Evolutionary conservation across 2,329 filamentous ascomycete species (phyloP), one percentile per base, ranked within the genome.

Genomic region (Exophiala aquamarina): DNA sequence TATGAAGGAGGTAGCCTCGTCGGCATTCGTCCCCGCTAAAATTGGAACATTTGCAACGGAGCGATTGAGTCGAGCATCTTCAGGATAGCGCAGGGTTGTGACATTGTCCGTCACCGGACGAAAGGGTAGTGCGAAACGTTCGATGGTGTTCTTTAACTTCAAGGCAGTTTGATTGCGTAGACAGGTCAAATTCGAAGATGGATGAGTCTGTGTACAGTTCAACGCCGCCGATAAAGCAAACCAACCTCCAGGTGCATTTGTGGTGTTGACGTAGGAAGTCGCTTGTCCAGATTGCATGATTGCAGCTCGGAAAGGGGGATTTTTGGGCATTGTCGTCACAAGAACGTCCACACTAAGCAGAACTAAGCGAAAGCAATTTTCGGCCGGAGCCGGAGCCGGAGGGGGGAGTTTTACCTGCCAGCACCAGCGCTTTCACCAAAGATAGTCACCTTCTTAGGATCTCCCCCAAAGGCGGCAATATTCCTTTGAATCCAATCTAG

Each of bases 391-490:
- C n/a, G n/a, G n/a, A n/a, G n/a, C n/a, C n/a, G n/a, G n/a, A n/a
- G n/a, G n/a, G n/a, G n/a, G n/a, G n/a, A n/a, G n/a, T n/a, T n/a
- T n/a, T n/a, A n/a, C n/a, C n/a, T n/a, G n/a, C n/a, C n/a, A n/a
- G 48, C 45, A 15, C 65, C 65, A 20, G 65, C 64, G 1, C 63
- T 66, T 5, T 67, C 47, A 14, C 66, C 66, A 49, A 68, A 62
- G n/a, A 67, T 66, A 9, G 64, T 67, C 17, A 68, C 59, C 41
- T 64, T 64, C 18, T 50, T 41, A 8, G 63, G 63, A 38, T 64
- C 62, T 2, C 63, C 63, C 13, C 63, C 62, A 33, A 65, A 67
- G 3, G 59, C 57, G 20, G 44, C 58, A 28, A 68, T 67, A 10
- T 66, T 67, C 32, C 66, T 61, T 21, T 62, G 57, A 8, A 67